Evolutionary conservation across 169 alveolate species (phyloP).

Genomic region (Eimeria maxima): DNA sequence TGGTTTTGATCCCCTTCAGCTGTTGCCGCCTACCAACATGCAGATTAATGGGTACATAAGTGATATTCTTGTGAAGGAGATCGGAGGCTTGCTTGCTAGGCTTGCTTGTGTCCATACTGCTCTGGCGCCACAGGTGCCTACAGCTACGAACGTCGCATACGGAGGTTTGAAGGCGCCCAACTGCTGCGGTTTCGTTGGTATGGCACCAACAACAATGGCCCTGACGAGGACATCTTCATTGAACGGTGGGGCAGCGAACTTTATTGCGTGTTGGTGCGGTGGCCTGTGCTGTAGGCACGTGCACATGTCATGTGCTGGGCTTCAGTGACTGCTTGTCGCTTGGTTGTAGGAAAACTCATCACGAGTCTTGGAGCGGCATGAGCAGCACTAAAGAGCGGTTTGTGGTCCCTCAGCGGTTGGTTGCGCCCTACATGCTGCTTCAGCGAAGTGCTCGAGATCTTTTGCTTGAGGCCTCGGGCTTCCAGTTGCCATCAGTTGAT

Average conservation of each 20-base stretch:
- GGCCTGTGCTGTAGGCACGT: background rate
- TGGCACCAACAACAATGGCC: constrained; percentile 87
- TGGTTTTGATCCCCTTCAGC: background rate
- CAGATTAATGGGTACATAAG: background rate
- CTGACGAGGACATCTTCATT: constrained; percentile 85
- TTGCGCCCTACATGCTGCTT: constrained; percentile 57
- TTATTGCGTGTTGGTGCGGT: background rate
- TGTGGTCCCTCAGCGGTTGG: constrained; percentile 81
- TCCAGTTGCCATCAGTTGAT: background rate
- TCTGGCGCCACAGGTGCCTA: constrained; percentile 80
- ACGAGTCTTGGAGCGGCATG: constrained; percentile 91
- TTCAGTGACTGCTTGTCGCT: constrained; percentile 15
- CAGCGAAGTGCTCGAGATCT: constrained; percentile 56
- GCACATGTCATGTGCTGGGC: background rate
- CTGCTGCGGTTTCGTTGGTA: constrained; percentile 91
- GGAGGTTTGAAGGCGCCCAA: constrained; percentile 89
- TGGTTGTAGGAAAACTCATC: constrained; percentile 90
- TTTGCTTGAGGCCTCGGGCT: constrained; percentile 60
- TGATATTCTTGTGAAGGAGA: background rate
- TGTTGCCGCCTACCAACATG: background rate
- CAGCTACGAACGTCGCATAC: constrained; percentile 87
- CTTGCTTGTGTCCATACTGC: background rate
- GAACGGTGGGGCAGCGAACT: constrained; percentile 67
- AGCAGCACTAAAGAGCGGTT: constrained; percentile 90
- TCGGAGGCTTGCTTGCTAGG: background rate